Percentiles rank a stretch among this genome's conserved stretches.
phyloP scores from a whole-genome alignment of 441 rosid species.

The Syzygium syzygioides region DNA sequence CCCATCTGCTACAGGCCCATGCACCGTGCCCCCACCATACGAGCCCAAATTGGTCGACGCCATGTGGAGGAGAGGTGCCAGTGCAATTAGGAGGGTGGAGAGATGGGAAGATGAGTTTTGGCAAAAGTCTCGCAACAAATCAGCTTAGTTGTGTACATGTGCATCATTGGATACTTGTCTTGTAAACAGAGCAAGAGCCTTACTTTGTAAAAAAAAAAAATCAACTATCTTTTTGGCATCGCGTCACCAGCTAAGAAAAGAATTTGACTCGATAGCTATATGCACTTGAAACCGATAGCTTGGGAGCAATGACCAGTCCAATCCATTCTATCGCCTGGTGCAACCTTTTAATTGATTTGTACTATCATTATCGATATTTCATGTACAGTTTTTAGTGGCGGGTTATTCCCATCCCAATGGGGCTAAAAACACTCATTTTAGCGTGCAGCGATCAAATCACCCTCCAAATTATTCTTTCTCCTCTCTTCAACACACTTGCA shows the following conservation, averaged over 20 bases:
- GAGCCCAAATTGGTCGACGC: background rate
- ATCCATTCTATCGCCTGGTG: background rate
- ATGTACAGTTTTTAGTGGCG: background rate
- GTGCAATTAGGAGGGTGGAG: conserved; percentile 3
- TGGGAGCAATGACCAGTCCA: background rate
- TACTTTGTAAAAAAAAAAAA: background rate
- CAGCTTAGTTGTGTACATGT: background rate
- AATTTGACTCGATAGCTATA: background rate
- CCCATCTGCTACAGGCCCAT: background rate
- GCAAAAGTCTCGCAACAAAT: background rate
- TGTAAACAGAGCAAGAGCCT: background rate
- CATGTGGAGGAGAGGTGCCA: background rate
- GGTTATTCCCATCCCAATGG: background rate
- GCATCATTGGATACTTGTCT: background rate
- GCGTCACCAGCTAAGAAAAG: background rate
- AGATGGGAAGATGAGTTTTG: conserved; percentile 6
- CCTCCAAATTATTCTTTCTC: background rate
- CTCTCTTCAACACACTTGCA: background rate
- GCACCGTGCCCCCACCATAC: conserved; percentile 1
- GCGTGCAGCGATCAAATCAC: background rate
- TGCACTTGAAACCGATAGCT: background rate
- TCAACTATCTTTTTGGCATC: background rate
- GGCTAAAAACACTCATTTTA: background rate
- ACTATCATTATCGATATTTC: background rate
- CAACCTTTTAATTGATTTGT: background rate